Conservation (phyloP, 306 rosid species). For the Psophocarpus tetragonolobus region DNA sequence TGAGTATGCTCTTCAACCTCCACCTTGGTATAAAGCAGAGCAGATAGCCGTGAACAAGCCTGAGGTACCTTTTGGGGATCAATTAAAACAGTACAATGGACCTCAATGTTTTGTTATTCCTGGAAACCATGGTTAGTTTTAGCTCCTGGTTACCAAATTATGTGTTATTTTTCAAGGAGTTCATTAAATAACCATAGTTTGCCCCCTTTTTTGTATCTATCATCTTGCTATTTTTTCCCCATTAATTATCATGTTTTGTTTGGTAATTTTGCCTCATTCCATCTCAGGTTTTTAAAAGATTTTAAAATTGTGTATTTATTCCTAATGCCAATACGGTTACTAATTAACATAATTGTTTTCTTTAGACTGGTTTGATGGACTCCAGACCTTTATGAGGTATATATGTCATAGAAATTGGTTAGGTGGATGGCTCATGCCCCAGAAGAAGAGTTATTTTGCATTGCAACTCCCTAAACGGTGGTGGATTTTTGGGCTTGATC, state of each 20-base stretch:
- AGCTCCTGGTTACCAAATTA: constrained; percentile 8
- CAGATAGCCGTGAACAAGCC: constrained; percentile 86
- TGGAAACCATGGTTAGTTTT: constrained; percentile 91
- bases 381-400: constrained; percentile 91
- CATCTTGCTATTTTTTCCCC: neutral
- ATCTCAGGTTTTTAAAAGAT: neutral
- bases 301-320: neutral
- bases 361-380: constrained; percentile 99
- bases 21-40: constrained; percentile 75
- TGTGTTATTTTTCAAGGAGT: constrained; percentile 16
- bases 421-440: constrained; percentile 99
- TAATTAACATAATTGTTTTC: constrained; percentile 26
- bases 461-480: constrained; percentile 90
- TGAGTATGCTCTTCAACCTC: constrained; percentile 96
- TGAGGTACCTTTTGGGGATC: constrained; percentile 70
- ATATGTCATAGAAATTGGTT: constrained; percentile 95
- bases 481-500: constrained; percentile 98
- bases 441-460: constrained; percentile 96
- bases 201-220: neutral
- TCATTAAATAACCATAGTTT: constrained; percentile 16
- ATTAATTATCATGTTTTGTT: constrained; percentile 18
- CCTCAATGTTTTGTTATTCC: constrained; percentile 97
- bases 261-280: constrained; percentile 5
- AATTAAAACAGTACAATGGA: constrained; percentile 72
- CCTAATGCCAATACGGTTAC: neutral